Evolutionary conservation across 495 filamentous ascomycete species (phyloP).

Genomic region (Aspergillus affinis): DNA sequence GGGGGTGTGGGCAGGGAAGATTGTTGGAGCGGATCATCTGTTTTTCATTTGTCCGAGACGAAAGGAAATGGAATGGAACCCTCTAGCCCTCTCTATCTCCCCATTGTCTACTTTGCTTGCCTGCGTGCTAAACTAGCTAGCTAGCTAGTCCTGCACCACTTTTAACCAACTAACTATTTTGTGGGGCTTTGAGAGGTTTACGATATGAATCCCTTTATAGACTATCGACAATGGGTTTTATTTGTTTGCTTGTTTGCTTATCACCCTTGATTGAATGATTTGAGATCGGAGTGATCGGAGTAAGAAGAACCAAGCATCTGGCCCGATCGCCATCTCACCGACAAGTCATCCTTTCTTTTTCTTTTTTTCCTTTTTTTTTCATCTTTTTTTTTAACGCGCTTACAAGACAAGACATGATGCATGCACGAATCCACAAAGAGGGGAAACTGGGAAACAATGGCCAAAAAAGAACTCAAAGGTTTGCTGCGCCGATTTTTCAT

Average conservation of each 20-base stretch:
- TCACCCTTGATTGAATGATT: neutral
- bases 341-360: neutral
- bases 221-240: neutral
- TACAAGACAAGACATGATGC: conserved; percentile 13
- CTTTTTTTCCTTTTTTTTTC: neutral
- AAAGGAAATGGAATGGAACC: neutral
- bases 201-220: neutral
- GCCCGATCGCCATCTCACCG: neutral
- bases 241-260: neutral
- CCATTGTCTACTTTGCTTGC: neutral
- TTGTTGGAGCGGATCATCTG: neutral
- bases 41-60: conserved; percentile 4
- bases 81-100: neutral
- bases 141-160: neutral
- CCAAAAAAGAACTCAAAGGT: neutral
- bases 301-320: neutral
- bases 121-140: neutral
- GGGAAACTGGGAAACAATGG: conserved; percentile 4
- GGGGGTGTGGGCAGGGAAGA: neutral
- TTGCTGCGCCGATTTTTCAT: neutral
- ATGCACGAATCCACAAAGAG: conserved; percentile 10
- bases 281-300: neutral
- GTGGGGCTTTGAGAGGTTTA: neutral
- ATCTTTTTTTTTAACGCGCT: conserved; percentile 7
- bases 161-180: neutral